phyloP scores from a whole-genome alignment of 2,329 filamentous ascomycete species.

The Aureobasidium sp. region DNA sequence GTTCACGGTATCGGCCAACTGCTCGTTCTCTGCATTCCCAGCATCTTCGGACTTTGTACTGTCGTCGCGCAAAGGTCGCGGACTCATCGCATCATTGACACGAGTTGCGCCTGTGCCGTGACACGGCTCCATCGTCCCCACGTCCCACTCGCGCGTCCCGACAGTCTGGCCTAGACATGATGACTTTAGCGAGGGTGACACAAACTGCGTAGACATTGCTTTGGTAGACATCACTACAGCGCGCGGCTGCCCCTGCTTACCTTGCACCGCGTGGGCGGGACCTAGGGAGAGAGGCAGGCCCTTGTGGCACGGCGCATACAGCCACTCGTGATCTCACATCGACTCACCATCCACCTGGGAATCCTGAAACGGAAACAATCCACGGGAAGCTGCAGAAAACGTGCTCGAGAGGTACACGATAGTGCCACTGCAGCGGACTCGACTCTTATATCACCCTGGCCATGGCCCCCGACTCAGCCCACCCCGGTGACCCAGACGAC shows the following conservation, averaged over 20 bases:
- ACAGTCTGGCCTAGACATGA: slow-evolving; percentile 7
- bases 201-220: slow-evolving; percentile 10
- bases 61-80: slow-evolving; percentile 8
- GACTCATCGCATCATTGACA: not conserved
- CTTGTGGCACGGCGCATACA: slow-evolving; percentile 14
- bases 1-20: not conserved
- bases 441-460: not conserved
- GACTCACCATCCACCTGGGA: slow-evolving; percentile 7
- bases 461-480: slow-evolving; percentile 25
- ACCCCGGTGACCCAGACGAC: not conserved
- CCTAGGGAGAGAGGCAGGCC: not conserved
- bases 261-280: slow-evolving; percentile 14
- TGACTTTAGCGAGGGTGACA: slow-evolving; percentile 13
- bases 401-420: not conserved
- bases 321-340: slow-evolving; percentile 12
- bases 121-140: not conserved
- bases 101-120: not conserved
- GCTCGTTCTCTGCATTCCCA: not conserved
- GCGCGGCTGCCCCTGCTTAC: slow-evolving; percentile 7
- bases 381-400: slow-evolving; percentile 15
- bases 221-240: not conserved
- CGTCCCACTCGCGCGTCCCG: slow-evolving; percentile 8
- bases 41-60: not conserved
- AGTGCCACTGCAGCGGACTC: slow-evolving; percentile 8
- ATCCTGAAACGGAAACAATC: slow-evolving; percentile 10